Evolutionary conservation across 371 early-diverging fungal genomes (phyloP).

Genomic region (Mucor velutinosus): DNA sequence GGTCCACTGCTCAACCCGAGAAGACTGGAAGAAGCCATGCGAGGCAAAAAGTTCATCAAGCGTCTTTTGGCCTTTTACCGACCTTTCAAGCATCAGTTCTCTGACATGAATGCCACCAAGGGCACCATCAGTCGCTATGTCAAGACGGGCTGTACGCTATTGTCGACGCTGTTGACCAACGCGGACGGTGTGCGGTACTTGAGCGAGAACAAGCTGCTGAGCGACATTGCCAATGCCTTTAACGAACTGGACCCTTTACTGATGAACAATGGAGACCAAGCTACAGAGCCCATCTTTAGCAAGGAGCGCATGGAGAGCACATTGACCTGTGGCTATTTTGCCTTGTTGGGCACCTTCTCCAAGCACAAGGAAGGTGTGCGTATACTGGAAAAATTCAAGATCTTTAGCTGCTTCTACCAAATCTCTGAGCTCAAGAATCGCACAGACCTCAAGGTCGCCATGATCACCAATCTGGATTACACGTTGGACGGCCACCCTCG

Average conservation of each 20-base stretch:
- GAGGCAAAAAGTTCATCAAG: slow-evolving; percentile 75
- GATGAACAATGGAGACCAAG: slow-evolving; percentile 19
- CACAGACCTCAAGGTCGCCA: slow-evolving; percentile 79
- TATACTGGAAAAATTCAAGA: slow-evolving; percentile 74
- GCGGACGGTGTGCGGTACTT: slow-evolving; percentile 72
- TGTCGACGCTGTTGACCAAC: slow-evolving; percentile 62
- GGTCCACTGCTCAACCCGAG: slow-evolving; percentile 76
- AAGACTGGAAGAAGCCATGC: slow-evolving; percentile 79
- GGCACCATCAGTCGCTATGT: slow-evolving; percentile 55
- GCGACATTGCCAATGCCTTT: slow-evolving; percentile 71
- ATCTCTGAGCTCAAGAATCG: slow-evolving; percentile 81
- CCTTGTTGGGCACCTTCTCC: slow-evolving; percentile 70
- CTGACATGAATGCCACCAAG: slow-evolving; percentile 61
- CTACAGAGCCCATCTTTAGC: slow-evolving; percentile 76
- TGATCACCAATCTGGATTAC: slow-evolving; percentile 79
- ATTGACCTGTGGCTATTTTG: slow-evolving; percentile 80
- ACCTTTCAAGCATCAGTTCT: slow-evolving; percentile 76
- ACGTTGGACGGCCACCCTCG: slow-evolving; percentile 84
- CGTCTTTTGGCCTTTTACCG: slow-evolving; percentile 77
- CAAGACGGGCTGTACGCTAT: slow-evolving; percentile 66
- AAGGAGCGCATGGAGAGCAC: slow-evolving; percentile 75
- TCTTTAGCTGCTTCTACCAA: slow-evolving; percentile 80
- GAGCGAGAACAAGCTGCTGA: slow-evolving; percentile 66
- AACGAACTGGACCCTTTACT: slow-evolving; percentile 68
- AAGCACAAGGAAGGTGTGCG: slow-evolving; percentile 69